Conservation (phyloP, 164 flowering plant species). For the Houttuynia cordata region DNA sequence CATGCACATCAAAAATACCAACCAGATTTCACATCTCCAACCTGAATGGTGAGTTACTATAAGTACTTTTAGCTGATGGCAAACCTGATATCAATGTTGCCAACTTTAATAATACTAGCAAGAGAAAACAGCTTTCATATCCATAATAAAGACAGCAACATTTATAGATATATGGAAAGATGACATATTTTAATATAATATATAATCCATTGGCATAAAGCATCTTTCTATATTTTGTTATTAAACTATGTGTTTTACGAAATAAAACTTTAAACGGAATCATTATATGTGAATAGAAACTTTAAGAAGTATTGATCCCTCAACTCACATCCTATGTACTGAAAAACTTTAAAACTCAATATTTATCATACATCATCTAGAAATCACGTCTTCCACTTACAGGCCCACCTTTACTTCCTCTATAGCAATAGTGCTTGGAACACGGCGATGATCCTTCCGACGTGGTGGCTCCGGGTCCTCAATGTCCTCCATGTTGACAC, state of each 20-base stretch:
- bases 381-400: constrained; percentile 16
- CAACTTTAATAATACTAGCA: too few relatives aligned
- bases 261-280: neutral
- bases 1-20: too few relatives aligned
- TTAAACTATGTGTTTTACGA: neutral
- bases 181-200: neutral
- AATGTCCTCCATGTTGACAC: constrained; percentile 79
- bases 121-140: too few relatives aligned
- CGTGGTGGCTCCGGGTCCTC: constrained; percentile 67
- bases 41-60: neutral
- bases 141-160: neutral
- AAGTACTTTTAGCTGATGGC: too few relatives aligned
- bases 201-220: too few relatives aligned
- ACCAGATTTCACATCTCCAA: constrained; percentile 1
- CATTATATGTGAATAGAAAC: neutral
- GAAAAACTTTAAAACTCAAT: neutral
- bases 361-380: neutral
- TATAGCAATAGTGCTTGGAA: constrained; percentile 96
- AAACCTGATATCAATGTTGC: neutral
- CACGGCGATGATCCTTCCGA: constrained; percentile 93
- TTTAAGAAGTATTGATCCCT: neutral
- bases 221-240: too few relatives aligned
- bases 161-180: neutral
- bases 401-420: constrained; percentile 91
- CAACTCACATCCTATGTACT: too few relatives aligned